Percentiles rank a stretch among this genome's conserved stretches.
Conservation (phyloP, 2,329 filamentous ascomycete genomes). For the Monosporascus sp. region DNA sequence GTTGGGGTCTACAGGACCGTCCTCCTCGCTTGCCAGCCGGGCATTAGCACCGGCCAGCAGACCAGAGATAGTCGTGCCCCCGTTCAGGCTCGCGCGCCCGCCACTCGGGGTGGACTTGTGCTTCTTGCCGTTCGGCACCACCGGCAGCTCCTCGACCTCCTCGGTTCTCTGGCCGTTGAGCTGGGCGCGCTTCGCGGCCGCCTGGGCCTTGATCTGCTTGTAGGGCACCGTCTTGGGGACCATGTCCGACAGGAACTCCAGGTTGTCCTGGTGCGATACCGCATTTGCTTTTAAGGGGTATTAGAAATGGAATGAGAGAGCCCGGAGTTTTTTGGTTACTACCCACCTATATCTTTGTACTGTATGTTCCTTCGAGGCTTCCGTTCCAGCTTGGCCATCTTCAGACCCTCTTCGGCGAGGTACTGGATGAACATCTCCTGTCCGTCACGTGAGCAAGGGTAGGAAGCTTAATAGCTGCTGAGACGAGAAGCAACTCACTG, state of each 20-base stretch:
- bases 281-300: constrained; percentile 52
- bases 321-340: background rate
- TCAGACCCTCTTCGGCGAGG: constrained; percentile 77
- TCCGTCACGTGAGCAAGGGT: background rate
- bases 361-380: constrained; percentile 93
- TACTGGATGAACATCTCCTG: constrained; percentile 96
- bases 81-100: constrained; percentile 19
- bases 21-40: constrained; percentile 21
- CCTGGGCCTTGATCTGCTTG: constrained; percentile 68
- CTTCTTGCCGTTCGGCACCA: constrained; percentile 31
- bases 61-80: constrained; percentile 15
- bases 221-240: constrained; percentile 82
- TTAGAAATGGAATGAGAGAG: constrained; percentile 1
- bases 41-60: constrained; percentile 25
- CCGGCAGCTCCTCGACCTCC: constrained; percentile 1
- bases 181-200: constrained; percentile 43
- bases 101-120: constrained; percentile 22
- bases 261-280: constrained; percentile 81
- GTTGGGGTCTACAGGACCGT: constrained; percentile 38
- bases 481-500: constrained; percentile 44
- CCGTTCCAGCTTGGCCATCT: constrained; percentile 82
- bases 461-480: background rate
- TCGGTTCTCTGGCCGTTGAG: constrained; percentile 36
- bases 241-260: constrained; percentile 90
- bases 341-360: constrained; percentile 83